Evolutionary conservation across 495 filamentous ascomycete species (phyloP), one percentile per base, ranked within the genome.

Genomic region (Hypomontagnella submonticulosa): DNA sequence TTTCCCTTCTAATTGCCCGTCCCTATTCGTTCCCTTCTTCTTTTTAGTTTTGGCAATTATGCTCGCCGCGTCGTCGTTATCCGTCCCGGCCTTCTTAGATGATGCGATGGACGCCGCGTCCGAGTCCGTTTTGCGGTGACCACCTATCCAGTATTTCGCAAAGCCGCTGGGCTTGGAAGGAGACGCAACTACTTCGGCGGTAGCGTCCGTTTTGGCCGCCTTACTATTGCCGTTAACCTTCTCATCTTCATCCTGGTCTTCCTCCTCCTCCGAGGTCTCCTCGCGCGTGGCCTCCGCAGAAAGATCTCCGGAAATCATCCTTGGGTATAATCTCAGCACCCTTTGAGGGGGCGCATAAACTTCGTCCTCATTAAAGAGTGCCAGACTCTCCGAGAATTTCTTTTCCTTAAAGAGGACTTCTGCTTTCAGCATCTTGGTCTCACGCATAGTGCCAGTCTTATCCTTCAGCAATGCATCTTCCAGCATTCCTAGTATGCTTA

Each of bases 341-440:
- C 90, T 84, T 74, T 96, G 91, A 1, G 95, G 94, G 7, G 96
- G 90, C 0, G 95, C 93, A 47, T 90, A 85, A 2, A 97, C 89
- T 18, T 93, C 88, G 10, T 82, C 83, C 63, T 82, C 81, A 6
- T 90, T 91, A 76, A 98, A 98, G 11, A 98, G 79, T 61, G 97
- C 93, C 73, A 99, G 79, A 4, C 93, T 89, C n/a, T 96, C 89
- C 33, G 88, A 84, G 69, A 93, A 99, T 73, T 91, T 95, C 60
- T 85, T 88, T 57, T 89, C 78, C 52, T 87, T 85, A 69, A 99
- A 99, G 9, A 97, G 77, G 10, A 81, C 75, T 72, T 97, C 90
- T 0, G 95, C 95, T 70, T 99, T 98, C 57, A 90, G 83, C 76
- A 97, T 92, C 77, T 92, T 93, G 41, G 93, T 85, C 64, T 94